Evolutionary conservation across 2,329 filamentous ascomycete genomes (phyloP), one percentile per base, ranked within the genome.

Genomic region (Fusarium chlamydosporum): DNA sequence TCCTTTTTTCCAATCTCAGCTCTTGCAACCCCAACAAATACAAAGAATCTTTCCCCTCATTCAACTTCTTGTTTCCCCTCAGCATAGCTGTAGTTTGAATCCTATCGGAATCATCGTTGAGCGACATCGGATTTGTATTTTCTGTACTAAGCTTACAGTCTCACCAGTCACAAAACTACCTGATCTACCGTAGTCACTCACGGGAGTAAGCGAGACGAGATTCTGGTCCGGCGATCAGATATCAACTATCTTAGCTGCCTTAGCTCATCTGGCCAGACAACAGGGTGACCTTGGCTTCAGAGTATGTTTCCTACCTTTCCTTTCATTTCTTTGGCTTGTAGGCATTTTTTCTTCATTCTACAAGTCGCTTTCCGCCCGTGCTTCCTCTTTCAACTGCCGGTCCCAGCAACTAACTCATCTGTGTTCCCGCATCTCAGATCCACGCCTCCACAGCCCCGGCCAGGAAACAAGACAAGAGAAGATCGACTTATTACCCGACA

Each of bases 391-490:
- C 35, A 70, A 67, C 52, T 58, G 40, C 57, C 57, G 48, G 53
- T 42, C 26, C 23, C 55, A 50, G 23, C 45, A 26, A 46, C 58
- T 38, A 61, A 60, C 46, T 42, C 33, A 55, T 33, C 48, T 55
- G 56, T 62, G 18, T 50, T 67, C 61, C 61, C 45, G 45, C 40
- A 38, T 46, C 45, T 23, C 47, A 70, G 47, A 38, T 68, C 67
- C 67, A 65, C 58, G 46, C 51, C 46, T 68, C 67, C 58, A 48
- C 53, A 50, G 18, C 47, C 56, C 54, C 54, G 18, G 43, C 40
- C 43, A 37, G 43, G 43, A 51, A 38, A 54, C 40, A 35, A 45
- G 23, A 51, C 35, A 60, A 27, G 16, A 38, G 12, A 15, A 15
- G 33, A 57, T 15, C 33, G 35, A 29, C 33, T 35, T 18, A 37